phyloP scores from a whole-genome alignment of 331 rosid genomes.

The Quercus tomentella region DNA sequence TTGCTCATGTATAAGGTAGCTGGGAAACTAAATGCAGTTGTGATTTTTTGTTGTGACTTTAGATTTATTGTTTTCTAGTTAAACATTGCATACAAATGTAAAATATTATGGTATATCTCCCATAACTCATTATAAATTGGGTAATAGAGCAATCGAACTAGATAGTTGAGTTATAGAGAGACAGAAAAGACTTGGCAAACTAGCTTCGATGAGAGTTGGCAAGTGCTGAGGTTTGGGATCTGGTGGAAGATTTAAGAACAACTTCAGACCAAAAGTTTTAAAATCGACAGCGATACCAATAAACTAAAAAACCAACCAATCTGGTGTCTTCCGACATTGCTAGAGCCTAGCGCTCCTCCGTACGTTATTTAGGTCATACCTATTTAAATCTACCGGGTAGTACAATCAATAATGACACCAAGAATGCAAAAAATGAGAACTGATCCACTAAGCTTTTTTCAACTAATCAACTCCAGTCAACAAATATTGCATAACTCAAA shows the following conservation, averaged over 20 bases:
- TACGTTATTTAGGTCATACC: neutral
- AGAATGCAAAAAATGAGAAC: neutral
- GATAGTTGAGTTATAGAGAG: no score
- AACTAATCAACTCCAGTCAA: neutral
- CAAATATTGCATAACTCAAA: conserved; percentile 10
- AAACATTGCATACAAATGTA: no score
- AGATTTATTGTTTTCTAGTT: no score
- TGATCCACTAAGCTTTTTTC: neutral
- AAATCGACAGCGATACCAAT: neutral
- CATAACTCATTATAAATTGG: no score
- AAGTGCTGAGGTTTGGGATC: no score
- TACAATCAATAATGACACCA: neutral
- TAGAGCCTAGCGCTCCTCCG: neutral
- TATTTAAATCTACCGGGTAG: neutral
- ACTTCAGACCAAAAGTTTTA: neutral
- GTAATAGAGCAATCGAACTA: no score
- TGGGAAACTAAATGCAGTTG: no score
- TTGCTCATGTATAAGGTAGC: no score
- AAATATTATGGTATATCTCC: no score
- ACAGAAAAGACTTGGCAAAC: no score
- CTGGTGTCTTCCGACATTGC: neutral
- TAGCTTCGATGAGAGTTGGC: no score
- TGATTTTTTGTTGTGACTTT: no score
- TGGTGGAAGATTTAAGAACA: neutral
- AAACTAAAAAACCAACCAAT: neutral